These are phyloP conservation scores for Pythium periplocum DNA, from an alignment of 352 stramenopile genomes.

Conservation along the genomic window DNA sequence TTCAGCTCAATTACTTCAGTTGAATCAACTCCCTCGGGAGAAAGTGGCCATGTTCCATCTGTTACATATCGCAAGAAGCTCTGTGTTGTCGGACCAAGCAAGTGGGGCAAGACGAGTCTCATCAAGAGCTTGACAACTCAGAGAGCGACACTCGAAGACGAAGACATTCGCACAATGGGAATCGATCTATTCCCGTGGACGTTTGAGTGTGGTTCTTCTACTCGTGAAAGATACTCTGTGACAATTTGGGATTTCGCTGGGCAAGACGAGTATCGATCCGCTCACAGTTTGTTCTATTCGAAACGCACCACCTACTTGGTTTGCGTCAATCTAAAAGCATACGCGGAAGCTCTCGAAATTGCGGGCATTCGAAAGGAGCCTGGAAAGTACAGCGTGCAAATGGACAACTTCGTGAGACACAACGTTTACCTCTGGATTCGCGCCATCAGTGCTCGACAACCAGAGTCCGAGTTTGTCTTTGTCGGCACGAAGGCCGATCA, in stretches of 20 bases:
- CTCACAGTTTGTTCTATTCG: not conserved
- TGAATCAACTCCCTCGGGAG: too few species aligned
- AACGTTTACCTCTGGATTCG: conserved; percentile 17
- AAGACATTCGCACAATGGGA: not conserved
- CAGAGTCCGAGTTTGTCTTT: conserved; percentile 14
- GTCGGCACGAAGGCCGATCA: conserved; percentile 17
- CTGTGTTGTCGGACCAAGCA: not conserved
- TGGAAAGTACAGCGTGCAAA: too few species aligned
- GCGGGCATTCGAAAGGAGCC: not conserved
- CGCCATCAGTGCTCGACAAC: conserved; percentile 6
- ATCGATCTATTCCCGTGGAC: not conserved
- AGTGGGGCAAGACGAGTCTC: conserved; percentile 4
- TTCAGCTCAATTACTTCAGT: too few species aligned
- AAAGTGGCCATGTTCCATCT: too few species aligned
- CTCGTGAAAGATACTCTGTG: not conserved
- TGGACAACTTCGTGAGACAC: conserved; percentile 9
- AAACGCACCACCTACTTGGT: conserved; percentile 7
- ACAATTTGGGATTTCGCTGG: conserved; percentile 2
- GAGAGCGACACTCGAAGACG: not conserved
- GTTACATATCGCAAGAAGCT: not conserved
- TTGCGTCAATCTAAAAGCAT: conserved; percentile 12
- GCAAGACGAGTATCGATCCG: conserved; percentile 2
- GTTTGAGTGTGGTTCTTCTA: not conserved
- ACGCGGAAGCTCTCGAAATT: not conserved
- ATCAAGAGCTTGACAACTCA: conserved; percentile 1